Percentiles rank a stretch among this genome's conserved stretches.
phyloP scores from a whole-genome alignment of 2,329 filamentous ascomycete genomes.

The Lecanoromycetidae sp. region DNA sequence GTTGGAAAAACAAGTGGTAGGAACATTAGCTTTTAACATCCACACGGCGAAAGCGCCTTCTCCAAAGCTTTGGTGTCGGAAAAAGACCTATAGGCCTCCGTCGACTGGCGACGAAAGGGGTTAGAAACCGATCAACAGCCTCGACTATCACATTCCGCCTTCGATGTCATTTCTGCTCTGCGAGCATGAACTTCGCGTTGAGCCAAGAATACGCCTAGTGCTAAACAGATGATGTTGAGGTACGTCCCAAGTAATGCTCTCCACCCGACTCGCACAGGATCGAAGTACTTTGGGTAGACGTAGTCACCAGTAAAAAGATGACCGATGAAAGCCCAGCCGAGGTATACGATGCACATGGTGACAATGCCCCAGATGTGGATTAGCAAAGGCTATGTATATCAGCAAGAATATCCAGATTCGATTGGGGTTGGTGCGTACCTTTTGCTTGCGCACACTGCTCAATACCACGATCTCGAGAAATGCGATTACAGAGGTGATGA shows the following conservation, averaged over 20 bases:
- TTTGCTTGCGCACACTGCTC: slow-evolving; percentile 24
- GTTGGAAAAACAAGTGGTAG: too few species aligned
- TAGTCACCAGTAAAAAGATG: slow-evolving; percentile 21
- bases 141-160: not conserved
- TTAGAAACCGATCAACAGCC: not conserved
- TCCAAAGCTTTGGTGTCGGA: not conserved
- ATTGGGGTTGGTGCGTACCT: too few species aligned
- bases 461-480: slow-evolving; percentile 25
- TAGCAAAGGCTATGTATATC: slow-evolving; percentile 2
- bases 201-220: slow-evolving; percentile 1
- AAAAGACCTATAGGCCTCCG: too few species aligned
- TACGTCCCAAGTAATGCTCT: slow-evolving; percentile 1
- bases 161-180: not conserved
- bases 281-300: slow-evolving; percentile 24
- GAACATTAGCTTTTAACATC: too few species aligned
- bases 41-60: too few species aligned
- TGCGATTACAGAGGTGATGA: slow-evolving; percentile 22
- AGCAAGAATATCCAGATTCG: slow-evolving; percentile 19
- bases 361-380: slow-evolving; percentile 11
- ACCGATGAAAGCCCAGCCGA: slow-evolving; percentile 24
- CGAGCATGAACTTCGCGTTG: slow-evolving; percentile 5
- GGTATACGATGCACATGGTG: slow-evolving; percentile 20
- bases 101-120: too few species aligned
- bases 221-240: slow-evolving; percentile 1
- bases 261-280: slow-evolving; percentile 16